These are phyloP conservation scores for Taiwanofungus camphoratus DNA, from an alignment of 1,284 basidiomycete species.

Conservation along the genomic window DNA sequence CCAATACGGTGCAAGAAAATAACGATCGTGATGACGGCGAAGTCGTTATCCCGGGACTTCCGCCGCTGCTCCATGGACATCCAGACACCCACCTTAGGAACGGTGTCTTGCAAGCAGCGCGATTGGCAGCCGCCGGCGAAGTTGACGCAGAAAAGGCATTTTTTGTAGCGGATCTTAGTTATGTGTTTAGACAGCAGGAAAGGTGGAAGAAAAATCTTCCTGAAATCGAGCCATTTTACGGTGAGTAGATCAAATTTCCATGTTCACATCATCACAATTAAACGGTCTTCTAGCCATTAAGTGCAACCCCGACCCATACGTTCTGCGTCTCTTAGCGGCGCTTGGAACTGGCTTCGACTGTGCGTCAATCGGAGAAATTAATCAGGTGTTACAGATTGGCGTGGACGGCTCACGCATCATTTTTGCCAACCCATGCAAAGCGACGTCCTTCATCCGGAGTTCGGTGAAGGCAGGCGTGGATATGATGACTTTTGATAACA, in stretches of 20 bases:
- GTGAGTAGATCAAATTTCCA: conserved; percentile 43
- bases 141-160: conserved; percentile 89
- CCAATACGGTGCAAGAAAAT: conserved; percentile 7
- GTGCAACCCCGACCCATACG: conserved; percentile 96
- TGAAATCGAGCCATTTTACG: conserved; percentile 90
- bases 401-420: conserved; percentile 81
- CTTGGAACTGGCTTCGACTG: conserved; percentile 96
- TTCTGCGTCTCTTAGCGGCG: conserved; percentile 85
- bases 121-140: conserved; percentile 43
- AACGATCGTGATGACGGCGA: conserved; percentile 27
- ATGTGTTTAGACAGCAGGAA: conserved; percentile 83
- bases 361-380: conserved; percentile 95
- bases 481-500: conserved; percentile 98
- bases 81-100: conserved; percentile 66
- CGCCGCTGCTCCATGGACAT: conserved; percentile 61
- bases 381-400: conserved; percentile 72
- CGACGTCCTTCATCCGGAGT: conserved; percentile 86
- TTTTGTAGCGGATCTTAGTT: conserved; percentile 91
- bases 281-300: conserved; percentile 73
- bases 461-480: conserved; percentile 78
- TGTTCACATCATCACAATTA: too few species aligned
- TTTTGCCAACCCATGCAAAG: conserved; percentile 99
- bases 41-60: conserved; percentile 54
- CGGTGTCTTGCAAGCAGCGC: conserved; percentile 62
- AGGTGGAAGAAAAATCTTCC: conserved; percentile 82